Conservation (phyloP, 2,329 filamentous ascomycete genomes). For the Didymella segeticola region DNA sequence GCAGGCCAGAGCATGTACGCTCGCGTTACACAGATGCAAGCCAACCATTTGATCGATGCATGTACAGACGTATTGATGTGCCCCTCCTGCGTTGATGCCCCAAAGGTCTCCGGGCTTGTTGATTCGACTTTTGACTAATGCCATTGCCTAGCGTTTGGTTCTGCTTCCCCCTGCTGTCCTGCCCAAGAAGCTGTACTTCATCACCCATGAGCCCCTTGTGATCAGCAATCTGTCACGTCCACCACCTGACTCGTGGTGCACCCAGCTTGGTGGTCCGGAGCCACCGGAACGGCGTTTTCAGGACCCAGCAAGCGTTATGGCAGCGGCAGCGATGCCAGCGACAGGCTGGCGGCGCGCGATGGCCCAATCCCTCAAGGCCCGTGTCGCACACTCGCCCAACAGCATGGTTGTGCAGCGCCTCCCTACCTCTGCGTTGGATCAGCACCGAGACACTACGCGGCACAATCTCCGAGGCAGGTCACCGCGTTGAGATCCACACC, state of each 20-base stretch:
- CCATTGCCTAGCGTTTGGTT: background rate
- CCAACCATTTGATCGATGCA: constrained; percentile 3
- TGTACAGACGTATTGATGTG: background rate
- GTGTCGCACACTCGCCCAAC: constrained; percentile 8
- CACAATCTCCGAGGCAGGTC: constrained; percentile 9
- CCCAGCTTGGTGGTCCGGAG: constrained; percentile 14
- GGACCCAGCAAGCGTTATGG: background rate
- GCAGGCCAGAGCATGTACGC: constrained; percentile 1
- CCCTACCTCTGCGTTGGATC: constrained; percentile 16
- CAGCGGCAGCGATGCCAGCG: constrained; percentile 6
- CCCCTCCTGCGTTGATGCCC: background rate
- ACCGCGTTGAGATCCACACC: background rate
- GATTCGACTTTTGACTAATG: background rate
- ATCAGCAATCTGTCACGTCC: background rate
- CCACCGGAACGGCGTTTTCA: constrained; percentile 1
- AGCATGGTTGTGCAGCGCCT: constrained; percentile 10
- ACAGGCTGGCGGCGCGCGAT: constrained; percentile 2
- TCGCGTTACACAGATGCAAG: constrained; percentile 11
- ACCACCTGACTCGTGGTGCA: background rate
- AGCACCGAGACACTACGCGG: background rate
- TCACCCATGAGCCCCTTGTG: background rate
- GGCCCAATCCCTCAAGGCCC: constrained; percentile 5
- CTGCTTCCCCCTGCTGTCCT: background rate
- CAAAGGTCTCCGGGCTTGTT: constrained; percentile 1
- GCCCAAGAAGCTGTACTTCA: background rate